Percentiles rank a stretch among this genome's conserved stretches.
These are phyloP conservation scores for Rhodotorula graminis DNA, from an alignment of 768 basidiomycete species.

Conservation along the genomic window DNA sequence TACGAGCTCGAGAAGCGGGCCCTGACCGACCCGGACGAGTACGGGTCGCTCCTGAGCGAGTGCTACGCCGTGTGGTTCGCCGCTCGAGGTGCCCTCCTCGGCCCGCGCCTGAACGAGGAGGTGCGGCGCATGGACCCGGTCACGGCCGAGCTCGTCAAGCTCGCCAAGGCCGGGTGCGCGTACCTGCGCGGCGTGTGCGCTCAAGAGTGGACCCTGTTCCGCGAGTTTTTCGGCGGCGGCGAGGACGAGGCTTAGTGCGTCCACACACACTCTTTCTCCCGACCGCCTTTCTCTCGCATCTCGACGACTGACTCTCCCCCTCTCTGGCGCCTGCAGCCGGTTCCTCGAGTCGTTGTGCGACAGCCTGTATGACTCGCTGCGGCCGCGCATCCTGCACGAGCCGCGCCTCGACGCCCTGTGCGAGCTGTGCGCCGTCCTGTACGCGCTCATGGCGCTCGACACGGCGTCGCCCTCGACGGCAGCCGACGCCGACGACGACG, in stretches of 20 bases:
- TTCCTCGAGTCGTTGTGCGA: constrained; percentile 91
- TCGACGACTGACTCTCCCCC: not conserved
- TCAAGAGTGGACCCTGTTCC: constrained; percentile 81
- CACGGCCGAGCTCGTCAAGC: constrained; percentile 75
- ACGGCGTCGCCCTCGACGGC: constrained; percentile 44
- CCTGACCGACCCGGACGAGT: constrained; percentile 63
- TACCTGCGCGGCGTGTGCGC: constrained; percentile 87
- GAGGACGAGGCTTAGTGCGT: constrained; percentile 68
- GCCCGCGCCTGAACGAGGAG: constrained; percentile 70
- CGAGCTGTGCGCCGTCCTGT: constrained; percentile 91
- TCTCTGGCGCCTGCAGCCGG: constrained; percentile 54
- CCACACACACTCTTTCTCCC: not conserved
- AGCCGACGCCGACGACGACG: constrained; percentile 43
- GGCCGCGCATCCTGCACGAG: constrained; percentile 91
- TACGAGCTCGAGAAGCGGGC: constrained; percentile 71
- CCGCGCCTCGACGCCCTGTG: constrained; percentile 78
- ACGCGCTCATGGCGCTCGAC: constrained; percentile 80
- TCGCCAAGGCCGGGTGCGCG: constrained; percentile 83
- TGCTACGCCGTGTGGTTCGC: constrained; percentile 81
- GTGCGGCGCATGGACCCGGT: constrained; percentile 74
- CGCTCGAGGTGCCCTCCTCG: constrained; percentile 65
- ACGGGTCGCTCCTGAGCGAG: constrained; percentile 71
- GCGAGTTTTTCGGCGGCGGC: constrained; percentile 77
- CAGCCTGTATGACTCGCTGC: constrained; percentile 88
- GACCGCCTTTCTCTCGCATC: not conserved